Conservation (phyloP, 1,284 basidiomycete genomes). For the Pseudozyma pruni region DNA sequence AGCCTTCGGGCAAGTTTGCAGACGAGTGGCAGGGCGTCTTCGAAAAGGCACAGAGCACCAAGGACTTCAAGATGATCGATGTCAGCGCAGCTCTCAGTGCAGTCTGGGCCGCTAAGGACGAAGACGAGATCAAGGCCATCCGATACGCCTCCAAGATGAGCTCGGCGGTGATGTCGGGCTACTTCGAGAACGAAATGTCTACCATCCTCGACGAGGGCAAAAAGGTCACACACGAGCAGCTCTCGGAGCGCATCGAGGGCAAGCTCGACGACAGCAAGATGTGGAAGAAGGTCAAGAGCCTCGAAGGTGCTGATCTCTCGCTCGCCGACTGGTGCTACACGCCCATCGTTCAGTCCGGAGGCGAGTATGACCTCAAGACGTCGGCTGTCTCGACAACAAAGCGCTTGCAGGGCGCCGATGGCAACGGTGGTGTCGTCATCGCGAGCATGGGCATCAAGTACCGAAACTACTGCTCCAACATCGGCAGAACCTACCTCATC, state of each 20-base stretch:
- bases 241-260: constrained; percentile 84
- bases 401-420: constrained; percentile 78
- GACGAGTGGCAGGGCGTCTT: constrained; percentile 77
- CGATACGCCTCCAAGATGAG: constrained; percentile 79
- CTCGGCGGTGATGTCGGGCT: constrained; percentile 84
- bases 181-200: constrained; percentile 88
- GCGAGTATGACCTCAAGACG: constrained; percentile 87
- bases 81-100: constrained; percentile 80
- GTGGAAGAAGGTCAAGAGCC: constrained; percentile 74
- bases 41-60: constrained; percentile 47
- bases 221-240: constrained; percentile 86
- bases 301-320: constrained; percentile 77
- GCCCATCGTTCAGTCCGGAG: constrained; percentile 93
- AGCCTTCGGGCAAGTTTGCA: constrained; percentile 80
- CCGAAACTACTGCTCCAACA: constrained; percentile 90
- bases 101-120: constrained; percentile 87
- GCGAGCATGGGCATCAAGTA: constrained; percentile 90
- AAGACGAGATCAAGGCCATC: constrained; percentile 75
- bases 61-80: constrained; percentile 77
- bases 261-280: constrained; percentile 81
- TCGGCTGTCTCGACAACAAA: constrained; percentile 82
- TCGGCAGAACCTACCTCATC: constrained; percentile 92
- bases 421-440: constrained; percentile 80
- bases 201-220: constrained; percentile 89
- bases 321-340: constrained; percentile 92